These are phyloP conservation scores for Dioszegia crocea DNA, from an alignment of 768 basidiomycete genomes.

Conservation along the genomic window DNA sequence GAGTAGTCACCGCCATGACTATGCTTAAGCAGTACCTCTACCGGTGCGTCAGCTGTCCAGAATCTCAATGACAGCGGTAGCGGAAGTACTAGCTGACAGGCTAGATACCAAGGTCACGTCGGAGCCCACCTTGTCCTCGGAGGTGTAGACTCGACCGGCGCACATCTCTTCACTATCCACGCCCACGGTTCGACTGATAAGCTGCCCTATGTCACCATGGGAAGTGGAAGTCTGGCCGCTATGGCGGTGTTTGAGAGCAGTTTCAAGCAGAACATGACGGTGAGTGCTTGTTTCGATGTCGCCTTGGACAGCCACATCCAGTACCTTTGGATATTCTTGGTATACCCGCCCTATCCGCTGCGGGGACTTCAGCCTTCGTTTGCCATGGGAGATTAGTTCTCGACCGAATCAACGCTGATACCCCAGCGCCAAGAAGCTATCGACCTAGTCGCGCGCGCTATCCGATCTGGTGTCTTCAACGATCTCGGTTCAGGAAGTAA, in stretches of 20 bases:
- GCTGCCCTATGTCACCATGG: conserved; percentile 98
- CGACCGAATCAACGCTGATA: not conserved
- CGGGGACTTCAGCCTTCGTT: no score
- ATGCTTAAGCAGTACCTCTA: conserved; percentile 96
- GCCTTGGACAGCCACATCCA: no score
- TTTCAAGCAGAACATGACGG: conserved; percentile 79
- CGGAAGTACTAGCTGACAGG: not conserved
- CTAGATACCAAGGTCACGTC: conserved; percentile 84
- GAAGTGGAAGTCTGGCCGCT: conserved; percentile 89
- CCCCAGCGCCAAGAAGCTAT: conserved; percentile 75
- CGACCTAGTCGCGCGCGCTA: conserved; percentile 73
- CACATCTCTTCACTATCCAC: conserved; percentile 91
- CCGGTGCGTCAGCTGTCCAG: conserved; percentile 57
- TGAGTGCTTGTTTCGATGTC: no score
- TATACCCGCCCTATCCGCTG: no score
- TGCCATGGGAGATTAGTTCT: no score
- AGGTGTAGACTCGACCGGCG: conserved; percentile 88
- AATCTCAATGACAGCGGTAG: not conserved
- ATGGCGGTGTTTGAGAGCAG: conserved; percentile 94
- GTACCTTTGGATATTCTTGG: no score
- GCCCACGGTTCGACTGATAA: conserved; percentile 99
- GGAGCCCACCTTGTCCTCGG: conserved; percentile 95
- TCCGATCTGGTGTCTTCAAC: conserved; percentile 97
- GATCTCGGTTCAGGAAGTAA: conserved; percentile 99
- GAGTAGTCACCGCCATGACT: conserved; percentile 97